Percentiles rank a stretch among this genome's conserved stretches.
phyloP scores from a whole-genome alignment of 495 filamentous ascomycete genomes.

The Neurospora terricola region DNA sequence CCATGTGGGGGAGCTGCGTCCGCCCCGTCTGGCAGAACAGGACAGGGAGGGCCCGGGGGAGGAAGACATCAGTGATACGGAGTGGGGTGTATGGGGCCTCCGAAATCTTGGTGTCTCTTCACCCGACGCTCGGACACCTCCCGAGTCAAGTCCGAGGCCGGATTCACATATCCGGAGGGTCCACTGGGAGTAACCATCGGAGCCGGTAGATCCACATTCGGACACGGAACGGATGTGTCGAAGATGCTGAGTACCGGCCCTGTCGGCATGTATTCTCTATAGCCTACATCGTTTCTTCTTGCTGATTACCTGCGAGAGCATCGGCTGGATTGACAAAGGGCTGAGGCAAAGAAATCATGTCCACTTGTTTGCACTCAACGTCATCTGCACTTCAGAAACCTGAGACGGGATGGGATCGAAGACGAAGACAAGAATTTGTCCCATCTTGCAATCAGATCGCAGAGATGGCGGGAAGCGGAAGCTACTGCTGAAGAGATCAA shows the following conservation, averaged over 20 bases:
- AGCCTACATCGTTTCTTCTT: background rate
- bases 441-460: background rate
- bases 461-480: background rate
- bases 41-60: background rate
- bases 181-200: background rate
- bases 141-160: background rate
- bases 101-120: slow-evolving; percentile 1
- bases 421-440: background rate
- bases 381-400: background rate
- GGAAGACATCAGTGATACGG: background rate
- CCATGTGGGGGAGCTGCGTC: background rate
- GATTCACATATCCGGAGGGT: background rate
- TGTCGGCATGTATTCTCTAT: background rate
- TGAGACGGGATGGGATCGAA: background rate
- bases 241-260: background rate
- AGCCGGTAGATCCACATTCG: background rate
- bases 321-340: slow-evolving; percentile 13
- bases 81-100: background rate
- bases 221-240: background rate
- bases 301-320: background rate
- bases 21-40: background rate
- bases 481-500: background rate
- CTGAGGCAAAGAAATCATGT: slow-evolving; percentile 5
- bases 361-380: slow-evolving; percentile 1
- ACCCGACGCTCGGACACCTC: background rate